Evolutionary conservation across 441 rosid species (phyloP), one percentile per base, ranked within the genome.

Genomic region (Dalechampia spathulata): DNA sequence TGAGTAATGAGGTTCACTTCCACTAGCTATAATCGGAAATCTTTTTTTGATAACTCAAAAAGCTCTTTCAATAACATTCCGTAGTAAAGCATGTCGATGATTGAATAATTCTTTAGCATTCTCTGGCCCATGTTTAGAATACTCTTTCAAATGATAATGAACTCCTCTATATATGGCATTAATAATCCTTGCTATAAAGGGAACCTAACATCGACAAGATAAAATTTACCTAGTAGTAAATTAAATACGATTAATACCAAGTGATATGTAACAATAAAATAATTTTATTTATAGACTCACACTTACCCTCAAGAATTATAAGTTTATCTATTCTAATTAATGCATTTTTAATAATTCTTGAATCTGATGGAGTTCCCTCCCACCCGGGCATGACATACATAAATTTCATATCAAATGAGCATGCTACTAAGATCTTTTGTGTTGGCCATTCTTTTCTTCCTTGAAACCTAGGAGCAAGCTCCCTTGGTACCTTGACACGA

Each of bases 1-100:
- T 38, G 48, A 26, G 30, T 23, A 4, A 55, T 49, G 4, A 16
- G 0, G 2, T 0, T 1, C 5, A 20, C n/a, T n/a, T n/a, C n/a
- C n/a, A n/a, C n/a, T 21, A 1, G 22, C 40, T 9, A 12, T 1
- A 56, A 2, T 1, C 41, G 47, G 8, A 40, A 48, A 63, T 40
- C 61, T 9, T n/a, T 48, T 55, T 13, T 62, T 62, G 38, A 60
- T 22, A 0, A 59, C 63, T 22, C 56, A 19, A 30, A 63, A 55
- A 15, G 68, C 37, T 4, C 50, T 20, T 55, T 63, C 28, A 38
- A 48, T 41, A 1, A 6, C 21, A 48, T 28, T 56, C 2, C 28
- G 8, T 4, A 57, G 27, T 0, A 44, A 63, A 4, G 68, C 14
- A 56, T 63, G 53, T 15, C 36, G 14, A 14, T 15, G 17, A 28